phyloP scores from a whole-genome alignment of 306 rosid species.

The Benincasa hispida region DNA sequence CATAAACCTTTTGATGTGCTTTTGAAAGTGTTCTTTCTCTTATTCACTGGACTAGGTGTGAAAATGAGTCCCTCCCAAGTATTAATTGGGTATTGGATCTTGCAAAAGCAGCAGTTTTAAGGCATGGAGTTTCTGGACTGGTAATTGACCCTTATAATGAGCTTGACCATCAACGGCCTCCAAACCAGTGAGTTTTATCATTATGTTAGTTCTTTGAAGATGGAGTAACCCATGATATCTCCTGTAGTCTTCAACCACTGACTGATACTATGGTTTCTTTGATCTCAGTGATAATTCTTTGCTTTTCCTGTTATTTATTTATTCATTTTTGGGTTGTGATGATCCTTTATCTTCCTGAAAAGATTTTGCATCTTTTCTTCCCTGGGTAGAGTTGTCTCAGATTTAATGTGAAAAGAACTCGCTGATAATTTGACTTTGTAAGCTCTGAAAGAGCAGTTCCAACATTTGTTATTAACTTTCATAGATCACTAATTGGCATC shows the following conservation, averaged over 20 bases:
- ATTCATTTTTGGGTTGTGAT: background rate
- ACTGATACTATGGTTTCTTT: background rate
- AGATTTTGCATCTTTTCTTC: background rate
- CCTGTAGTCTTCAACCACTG: background rate
- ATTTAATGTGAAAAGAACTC: background rate
- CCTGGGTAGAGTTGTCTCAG: background rate
- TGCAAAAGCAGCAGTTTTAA: constrained; percentile 73
- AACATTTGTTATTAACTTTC: background rate
- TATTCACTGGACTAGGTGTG: constrained; percentile 45
- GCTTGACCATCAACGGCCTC: constrained; percentile 90
- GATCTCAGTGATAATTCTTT: background rate
- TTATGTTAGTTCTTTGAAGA: background rate
- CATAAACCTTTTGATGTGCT: background rate
- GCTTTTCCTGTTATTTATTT: background rate
- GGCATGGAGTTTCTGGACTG: constrained; percentile 93
- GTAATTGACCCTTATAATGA: constrained; percentile 98
- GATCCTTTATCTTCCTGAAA: background rate
- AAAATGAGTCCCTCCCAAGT: constrained; percentile 79
- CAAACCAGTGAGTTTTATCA: constrained; percentile 54
- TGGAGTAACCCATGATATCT: background rate
- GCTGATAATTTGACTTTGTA: background rate
- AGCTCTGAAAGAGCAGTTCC: background rate
- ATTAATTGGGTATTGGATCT: constrained; percentile 84
- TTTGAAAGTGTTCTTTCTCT: constrained; percentile 12
- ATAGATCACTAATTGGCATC: background rate